Percentiles rank a stretch among this genome's conserved stretches.
Conservation (phyloP, 257 asterid genomes). For the Lantana camara region DNA sequence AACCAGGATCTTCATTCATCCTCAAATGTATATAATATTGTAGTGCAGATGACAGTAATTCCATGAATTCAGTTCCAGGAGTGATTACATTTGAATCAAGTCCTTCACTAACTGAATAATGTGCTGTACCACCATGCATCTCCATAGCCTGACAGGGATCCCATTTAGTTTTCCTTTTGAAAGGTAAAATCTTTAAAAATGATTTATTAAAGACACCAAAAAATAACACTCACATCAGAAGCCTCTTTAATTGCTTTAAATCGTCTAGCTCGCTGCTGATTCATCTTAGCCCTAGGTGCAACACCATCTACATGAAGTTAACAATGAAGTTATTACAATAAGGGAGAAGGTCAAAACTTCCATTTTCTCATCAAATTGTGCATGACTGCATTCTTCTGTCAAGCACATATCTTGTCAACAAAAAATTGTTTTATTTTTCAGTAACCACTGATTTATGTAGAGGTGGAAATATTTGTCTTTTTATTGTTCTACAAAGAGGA, state of each 20-base stretch:
- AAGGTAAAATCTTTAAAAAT: constrained; percentile 3
- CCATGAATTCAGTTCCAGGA: constrained; percentile 82
- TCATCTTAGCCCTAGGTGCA: constrained; percentile 75
- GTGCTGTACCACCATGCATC: too few species aligned
- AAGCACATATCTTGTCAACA: neutral
- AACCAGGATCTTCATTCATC: constrained; percentile 56
- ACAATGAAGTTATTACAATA: neutral
- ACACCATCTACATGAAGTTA: constrained; percentile 50
- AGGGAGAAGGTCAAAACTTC: neutral
- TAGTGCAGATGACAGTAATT: constrained; percentile 53
- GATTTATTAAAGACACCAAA: neutral
- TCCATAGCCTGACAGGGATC: constrained; percentile 1
- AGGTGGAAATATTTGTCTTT: neutral
- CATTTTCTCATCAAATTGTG: neutral
- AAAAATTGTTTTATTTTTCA: neutral
- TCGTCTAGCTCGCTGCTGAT: constrained; percentile 68
- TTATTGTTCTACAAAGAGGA: neutral
- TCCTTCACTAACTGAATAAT: constrained; percentile 13
- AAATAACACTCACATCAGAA: constrained; percentile 41
- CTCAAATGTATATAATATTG: constrained; percentile 50
- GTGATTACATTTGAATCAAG: constrained; percentile 75
- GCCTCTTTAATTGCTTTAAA: constrained; percentile 58
- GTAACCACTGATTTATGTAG: neutral
- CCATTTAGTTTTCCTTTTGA: neutral
- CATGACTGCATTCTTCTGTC: neutral